Base-by-base conservation (phyloP, 148 eudicot species). In the Heliamphora exappendiculata region DNA sequence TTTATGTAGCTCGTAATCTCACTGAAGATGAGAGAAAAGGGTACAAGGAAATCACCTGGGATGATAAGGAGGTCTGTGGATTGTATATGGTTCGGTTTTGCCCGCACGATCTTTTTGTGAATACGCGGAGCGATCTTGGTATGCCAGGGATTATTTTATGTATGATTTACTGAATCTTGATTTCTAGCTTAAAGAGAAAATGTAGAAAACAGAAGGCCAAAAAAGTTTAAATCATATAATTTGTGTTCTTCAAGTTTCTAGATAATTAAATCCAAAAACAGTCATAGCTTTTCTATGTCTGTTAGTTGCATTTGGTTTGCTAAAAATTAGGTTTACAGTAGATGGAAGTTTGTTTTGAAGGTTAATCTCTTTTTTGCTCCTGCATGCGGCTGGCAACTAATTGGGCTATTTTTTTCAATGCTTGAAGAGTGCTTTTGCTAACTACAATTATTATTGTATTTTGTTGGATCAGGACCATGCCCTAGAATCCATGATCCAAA, bases 61-160 rank as follows among this genome's bases (percentile, higher is more conserved):
- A 95, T 74, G 94, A 92, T 76, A 89, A 88, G 81, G 99, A 95
- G 72, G 98, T 90, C 55, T 95, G 99, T 57, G 88, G 88, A 7
- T 85, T 78, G 73, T 95, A 91, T 67, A 95, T 95, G 98, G 89
- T 95, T 79, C 96, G 97, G 19, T 95, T 95, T 85, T 95, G 99
- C 68, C 99, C 99, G 11, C 99, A 95, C 63, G 99, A 95, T 84
- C 88, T 95, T 72, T 95, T 95, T 74, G 94, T 91, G 78, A 95
- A 95, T 73, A 95, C 99, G 9, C 86, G 91, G 24, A 95, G 99
- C 79, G 99, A 95, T 88, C 90, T 95, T 63, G 99, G 99, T 95
- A 66, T 66, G 90, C 64, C 6, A 64, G 64, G 11, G 3, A 68
- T 70, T 11, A 60, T 44, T 50, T 76, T 42, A 1, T 44, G 1